Evolutionary conservation across 2,329 filamentous ascomycete species (phyloP).

Genomic region (Xylariaceae sp.): DNA sequence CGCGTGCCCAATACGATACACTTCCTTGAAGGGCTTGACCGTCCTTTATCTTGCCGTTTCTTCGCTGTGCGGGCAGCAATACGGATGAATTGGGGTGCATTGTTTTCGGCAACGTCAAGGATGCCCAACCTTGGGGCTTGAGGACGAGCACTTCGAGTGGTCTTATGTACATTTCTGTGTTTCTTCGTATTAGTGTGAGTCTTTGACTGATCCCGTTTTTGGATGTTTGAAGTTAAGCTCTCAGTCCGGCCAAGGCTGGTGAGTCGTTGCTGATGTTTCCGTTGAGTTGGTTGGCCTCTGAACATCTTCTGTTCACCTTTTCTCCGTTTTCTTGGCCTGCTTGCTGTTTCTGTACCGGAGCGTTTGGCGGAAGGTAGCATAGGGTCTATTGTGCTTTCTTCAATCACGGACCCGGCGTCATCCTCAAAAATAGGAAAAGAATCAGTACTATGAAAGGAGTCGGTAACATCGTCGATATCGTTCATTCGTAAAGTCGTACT

Average conservation of each 20-base stretch:
- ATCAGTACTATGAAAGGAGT: background rate
- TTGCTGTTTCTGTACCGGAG: slow-evolving; percentile 23
- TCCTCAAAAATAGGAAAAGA: slow-evolving; percentile 23
- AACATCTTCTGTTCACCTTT: slow-evolving; percentile 28
- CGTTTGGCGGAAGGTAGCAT: slow-evolving; percentile 45
- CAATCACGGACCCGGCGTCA: slow-evolving; percentile 38
- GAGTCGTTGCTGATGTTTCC: slow-evolving; percentile 28
- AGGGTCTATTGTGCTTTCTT: slow-evolving; percentile 48
- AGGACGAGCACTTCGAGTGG: background rate
- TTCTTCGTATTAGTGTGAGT: no score
- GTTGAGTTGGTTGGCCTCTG: slow-evolving; percentile 19
- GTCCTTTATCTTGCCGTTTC: slow-evolving; percentile 43
- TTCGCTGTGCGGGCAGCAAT: slow-evolving; percentile 57
- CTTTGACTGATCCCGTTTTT: no score
- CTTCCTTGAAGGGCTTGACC: slow-evolving; percentile 51
- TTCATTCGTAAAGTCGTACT: slow-evolving; percentile 2
- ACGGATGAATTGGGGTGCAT: slow-evolving; percentile 54
- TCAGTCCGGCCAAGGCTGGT: slow-evolving; percentile 16
- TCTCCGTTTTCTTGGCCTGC: slow-evolving; percentile 24
- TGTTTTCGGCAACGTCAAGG: slow-evolving; percentile 51
- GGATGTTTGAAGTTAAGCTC: no score
- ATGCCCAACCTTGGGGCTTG: slow-evolving; percentile 49
- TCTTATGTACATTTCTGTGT: no score
- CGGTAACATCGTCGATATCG: no score
- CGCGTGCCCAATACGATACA: slow-evolving; percentile 57